Evolutionary conservation across 768 basidiomycete species (phyloP).

Genomic region (Postia placenta): DNA sequence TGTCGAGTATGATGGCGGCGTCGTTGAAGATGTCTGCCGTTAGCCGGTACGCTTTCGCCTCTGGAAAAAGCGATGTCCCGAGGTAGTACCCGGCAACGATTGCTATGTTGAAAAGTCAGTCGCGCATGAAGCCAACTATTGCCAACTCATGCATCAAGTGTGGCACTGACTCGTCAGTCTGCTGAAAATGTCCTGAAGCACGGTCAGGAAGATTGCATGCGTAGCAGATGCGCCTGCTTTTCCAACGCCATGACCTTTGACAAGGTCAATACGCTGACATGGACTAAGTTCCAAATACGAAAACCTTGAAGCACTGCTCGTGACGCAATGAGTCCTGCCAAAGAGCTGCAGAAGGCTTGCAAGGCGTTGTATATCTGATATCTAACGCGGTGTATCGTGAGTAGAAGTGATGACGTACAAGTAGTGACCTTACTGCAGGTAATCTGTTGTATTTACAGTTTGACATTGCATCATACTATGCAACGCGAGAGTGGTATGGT

Average conservation of each 20-base stretch:
- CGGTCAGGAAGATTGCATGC: constrained; percentile 54
- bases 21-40: constrained; percentile 66
- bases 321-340: constrained; percentile 57
- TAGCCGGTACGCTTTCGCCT: constrained; percentile 65
- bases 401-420: too few species aligned
- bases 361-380: constrained; percentile 63
- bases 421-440: constrained; percentile 10
- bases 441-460: constrained; percentile 6
- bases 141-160: not conserved
- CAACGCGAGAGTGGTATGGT: not conserved
- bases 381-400: constrained; percentile 25
- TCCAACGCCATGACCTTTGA: constrained; percentile 62
- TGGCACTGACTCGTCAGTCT: constrained; percentile 51
- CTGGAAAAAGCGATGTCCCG: constrained; percentile 60
- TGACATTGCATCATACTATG: not conserved
- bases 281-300: too few species aligned
- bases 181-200: constrained; percentile 60
- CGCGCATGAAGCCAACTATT: not conserved
- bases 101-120: constrained; percentile 31
- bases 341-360: constrained; percentile 66
- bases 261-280: not conserved
- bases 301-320: constrained; percentile 68
- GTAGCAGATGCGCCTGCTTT: constrained; percentile 61
- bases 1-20: constrained; percentile 50
- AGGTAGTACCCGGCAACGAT: constrained; percentile 57